Conservation (phyloP, 441 rosid species). For the Raphanus hybrid region DNA sequence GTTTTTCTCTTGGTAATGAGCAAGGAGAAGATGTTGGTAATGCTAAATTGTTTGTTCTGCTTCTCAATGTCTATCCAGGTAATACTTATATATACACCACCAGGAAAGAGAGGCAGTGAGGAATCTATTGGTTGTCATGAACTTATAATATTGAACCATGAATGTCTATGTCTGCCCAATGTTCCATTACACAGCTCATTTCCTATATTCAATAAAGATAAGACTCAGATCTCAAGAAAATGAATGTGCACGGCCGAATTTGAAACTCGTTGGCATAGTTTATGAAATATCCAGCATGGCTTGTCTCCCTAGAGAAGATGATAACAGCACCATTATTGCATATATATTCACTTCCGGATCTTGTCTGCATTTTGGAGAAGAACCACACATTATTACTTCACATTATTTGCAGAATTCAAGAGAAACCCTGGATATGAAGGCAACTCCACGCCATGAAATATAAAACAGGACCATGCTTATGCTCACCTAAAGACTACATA, state of each 20-base stretch:
- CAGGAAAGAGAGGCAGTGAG: background rate
- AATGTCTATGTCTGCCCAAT: background rate
- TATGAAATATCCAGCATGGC: constrained; percentile 17
- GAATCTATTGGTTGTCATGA: constrained; percentile 11
- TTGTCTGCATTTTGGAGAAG: background rate
- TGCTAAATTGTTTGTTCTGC: constrained; percentile 17
- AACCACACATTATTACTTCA: background rate
- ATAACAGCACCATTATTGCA: constrained; percentile 23
- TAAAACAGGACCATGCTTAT: background rate
- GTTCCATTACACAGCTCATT: background rate
- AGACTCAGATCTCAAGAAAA: constrained; percentile 16
- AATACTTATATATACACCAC: constrained; percentile 15
- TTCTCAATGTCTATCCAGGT: constrained; percentile 5
- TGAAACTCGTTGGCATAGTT: constrained; percentile 13
- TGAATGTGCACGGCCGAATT: constrained; percentile 5
- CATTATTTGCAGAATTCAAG: too few relatives aligned
- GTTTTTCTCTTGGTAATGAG: background rate
- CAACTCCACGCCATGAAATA: background rate
- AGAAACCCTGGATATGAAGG: too few relatives aligned
- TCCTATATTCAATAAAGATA: background rate
- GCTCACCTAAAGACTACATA: constrained; percentile 2
- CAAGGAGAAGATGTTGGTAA: constrained; percentile 16
- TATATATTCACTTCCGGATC: constrained; percentile 6
- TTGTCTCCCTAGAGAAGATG: constrained; percentile 11
- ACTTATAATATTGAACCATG: constrained; percentile 4